Conservation (phyloP, 208 protist genomes). For the Leishmania amazonensis region DNA sequence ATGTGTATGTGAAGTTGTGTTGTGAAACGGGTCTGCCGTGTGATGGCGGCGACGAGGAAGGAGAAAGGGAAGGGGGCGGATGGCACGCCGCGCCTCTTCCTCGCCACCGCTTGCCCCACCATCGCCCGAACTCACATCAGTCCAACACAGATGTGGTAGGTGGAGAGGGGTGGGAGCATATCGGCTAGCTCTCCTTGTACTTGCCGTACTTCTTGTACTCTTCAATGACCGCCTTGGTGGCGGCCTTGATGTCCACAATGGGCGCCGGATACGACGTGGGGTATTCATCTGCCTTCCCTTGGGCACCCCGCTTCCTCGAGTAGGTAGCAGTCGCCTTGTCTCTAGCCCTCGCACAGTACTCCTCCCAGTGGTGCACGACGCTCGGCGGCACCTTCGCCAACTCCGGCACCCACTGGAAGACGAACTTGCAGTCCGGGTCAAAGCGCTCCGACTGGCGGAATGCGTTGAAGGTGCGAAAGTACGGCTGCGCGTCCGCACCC, state of each 20-base stretch:
- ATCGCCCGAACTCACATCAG: background rate
- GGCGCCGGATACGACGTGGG: slow-evolving; percentile 55
- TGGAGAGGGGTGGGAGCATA: background rate
- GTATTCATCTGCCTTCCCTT: slow-evolving; percentile 20
- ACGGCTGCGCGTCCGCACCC: slow-evolving; percentile 80
- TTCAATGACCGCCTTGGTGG: slow-evolving; percentile 52
- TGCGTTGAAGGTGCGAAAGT: slow-evolving; percentile 85
- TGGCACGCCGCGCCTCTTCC: background rate
- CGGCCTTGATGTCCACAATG: slow-evolving; percentile 64
- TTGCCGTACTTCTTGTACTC: slow-evolving; percentile 42
- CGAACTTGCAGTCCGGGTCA: slow-evolving; percentile 62
- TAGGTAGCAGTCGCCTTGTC: background rate
- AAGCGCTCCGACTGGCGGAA: slow-evolving; percentile 70
- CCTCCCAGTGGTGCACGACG: slow-evolving; percentile 71
- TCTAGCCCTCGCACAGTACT: slow-evolving; percentile 44
- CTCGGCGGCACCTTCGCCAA: slow-evolving; percentile 51
- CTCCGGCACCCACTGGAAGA: slow-evolving; percentile 81
- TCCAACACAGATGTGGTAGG: background rate
- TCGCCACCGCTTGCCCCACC: background rate
- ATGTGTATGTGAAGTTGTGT: background rate
- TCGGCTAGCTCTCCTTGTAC: slow-evolving; percentile 10
- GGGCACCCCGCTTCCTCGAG: background rate
- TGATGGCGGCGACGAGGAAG: background rate
- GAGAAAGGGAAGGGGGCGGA: background rate
- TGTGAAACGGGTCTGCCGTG: background rate